A percentile compares a stretch with the other conserved stretches of the same genome.
Conservation (phyloP, 2,329 filamentous ascomycete species). For the Paraconiothyrium sp. region DNA sequence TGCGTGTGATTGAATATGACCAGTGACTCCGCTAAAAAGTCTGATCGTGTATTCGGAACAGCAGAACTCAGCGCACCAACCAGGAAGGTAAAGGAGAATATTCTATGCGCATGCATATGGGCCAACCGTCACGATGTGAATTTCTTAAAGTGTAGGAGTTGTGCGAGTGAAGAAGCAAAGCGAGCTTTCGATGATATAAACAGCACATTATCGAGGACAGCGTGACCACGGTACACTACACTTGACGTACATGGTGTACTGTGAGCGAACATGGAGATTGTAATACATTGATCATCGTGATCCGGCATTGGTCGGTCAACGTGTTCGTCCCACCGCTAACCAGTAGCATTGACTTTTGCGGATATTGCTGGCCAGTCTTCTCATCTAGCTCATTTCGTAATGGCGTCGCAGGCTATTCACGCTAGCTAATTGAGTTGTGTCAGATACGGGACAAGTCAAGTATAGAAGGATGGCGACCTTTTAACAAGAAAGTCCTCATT, state of each 20-base stretch:
- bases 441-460: too few relatives aligned
- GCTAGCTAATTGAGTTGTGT: too few relatives aligned
- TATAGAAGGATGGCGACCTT: too few relatives aligned
- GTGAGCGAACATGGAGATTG: background rate
- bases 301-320: background rate
- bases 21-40: too few relatives aligned
- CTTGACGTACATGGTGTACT: background rate
- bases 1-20: background rate
- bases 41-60: background rate
- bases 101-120: too few relatives aligned
- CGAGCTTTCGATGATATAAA: background rate
- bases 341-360: background rate
- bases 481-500: too few relatives aligned
- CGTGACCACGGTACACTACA: background rate
- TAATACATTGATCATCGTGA: background rate
- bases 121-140: too few relatives aligned
- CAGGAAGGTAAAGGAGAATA: too few relatives aligned
- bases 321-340: background rate
- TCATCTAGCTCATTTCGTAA: too few relatives aligned
- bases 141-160: background rate
- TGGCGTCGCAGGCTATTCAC: too few relatives aligned
- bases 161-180: background rate
- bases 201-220: background rate
- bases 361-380: too few relatives aligned
- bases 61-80: background rate